Evolutionary conservation across 2,329 filamentous ascomycete species (phyloP), one percentile per base, ranked within the genome.

Genomic region (Emmonsiellopsis sp.): DNA sequence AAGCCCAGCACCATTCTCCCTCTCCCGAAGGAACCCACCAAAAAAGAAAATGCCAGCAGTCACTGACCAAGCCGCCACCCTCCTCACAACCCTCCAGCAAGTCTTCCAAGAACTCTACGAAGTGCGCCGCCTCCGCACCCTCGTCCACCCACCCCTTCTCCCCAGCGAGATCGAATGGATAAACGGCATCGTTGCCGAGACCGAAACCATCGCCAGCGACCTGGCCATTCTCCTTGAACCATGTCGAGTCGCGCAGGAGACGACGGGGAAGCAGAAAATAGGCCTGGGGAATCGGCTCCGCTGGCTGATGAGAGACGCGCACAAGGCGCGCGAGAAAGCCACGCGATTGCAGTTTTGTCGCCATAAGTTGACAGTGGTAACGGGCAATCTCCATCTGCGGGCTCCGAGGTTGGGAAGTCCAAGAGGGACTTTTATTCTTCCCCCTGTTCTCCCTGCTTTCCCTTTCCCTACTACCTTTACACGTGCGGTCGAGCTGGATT

Each of bases 131-230:
- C 54, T 63, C 9, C 60, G 57, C 39, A 17, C 42, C 5, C 34
- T 54, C 13, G 54, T 58, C 32, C 39, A 45, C 1, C n/a, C n/a
- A 1, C 3, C n/a, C 13, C 42, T 63, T 11, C 49, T 55, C 27
- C 1, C 50, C 6, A 21, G 10, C 8, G 62, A 64, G 27, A 50
- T 42, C 6, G 54, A 56, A 10, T 65, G 63, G 64, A 60, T 66
- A 17, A 55, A 60, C 14, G 54, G 57, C 2, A 62, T 58, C 7
- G 59, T 69, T 36, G 56, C 58, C 36, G 69, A 66, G 42, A 61
- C 66, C 36, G 65, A 68, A 42, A 68, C 68, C 47, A 65, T 67
- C 42, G 58, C 60, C 34, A 61, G 64, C 51, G 60, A 68, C 50
- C 62, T 73, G 21, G 54, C 55, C 2, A 33, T 57, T 1, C 56